Percentiles rank a stretch among this genome's conserved stretches.
These are phyloP conservation scores for Delphinella strobiligena DNA, from an alignment of 2,329 filamentous ascomycete genomes.

Conservation along the genomic window DNA sequence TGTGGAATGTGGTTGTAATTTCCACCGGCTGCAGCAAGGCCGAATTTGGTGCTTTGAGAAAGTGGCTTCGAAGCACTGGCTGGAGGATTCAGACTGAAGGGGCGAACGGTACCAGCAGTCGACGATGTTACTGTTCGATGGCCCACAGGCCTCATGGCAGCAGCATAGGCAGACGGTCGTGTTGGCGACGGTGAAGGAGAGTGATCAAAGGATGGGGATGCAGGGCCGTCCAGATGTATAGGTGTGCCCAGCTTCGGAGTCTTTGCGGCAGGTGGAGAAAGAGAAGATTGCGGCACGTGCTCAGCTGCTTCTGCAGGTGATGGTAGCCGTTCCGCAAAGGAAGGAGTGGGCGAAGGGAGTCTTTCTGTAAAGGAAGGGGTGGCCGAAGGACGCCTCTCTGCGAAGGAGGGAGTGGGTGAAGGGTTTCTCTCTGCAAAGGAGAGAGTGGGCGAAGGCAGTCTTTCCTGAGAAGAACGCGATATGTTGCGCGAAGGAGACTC, in stretches of 20 bases:
- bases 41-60: slow-evolving; percentile 7
- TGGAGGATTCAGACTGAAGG: slow-evolving; percentile 20
- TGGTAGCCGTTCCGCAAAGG: too few species aligned
- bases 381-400: too few species aligned
- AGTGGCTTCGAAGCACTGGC: slow-evolving; percentile 13
- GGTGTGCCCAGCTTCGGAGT: slow-evolving; percentile 1
- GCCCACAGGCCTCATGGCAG: slow-evolving; percentile 21
- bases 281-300: slow-evolving; percentile 7
- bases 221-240: slow-evolving; percentile 9
- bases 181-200: slow-evolving; percentile 14
- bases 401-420: too few species aligned
- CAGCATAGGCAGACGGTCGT: slow-evolving; percentile 18
- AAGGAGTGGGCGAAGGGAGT: too few species aligned
- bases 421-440: too few species aligned
- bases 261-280: slow-evolving; percentile 6
- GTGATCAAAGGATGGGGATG: slow-evolving; percentile 16
- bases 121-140: slow-evolving; percentile 26
- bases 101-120: slow-evolving; percentile 20
- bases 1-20: slow-evolving; percentile 64
- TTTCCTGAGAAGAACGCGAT: not conserved
- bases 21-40: slow-evolving; percentile 22
- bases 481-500: slow-evolving; percentile 8
- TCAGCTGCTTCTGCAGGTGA: too few species aligned
- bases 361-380: too few species aligned
- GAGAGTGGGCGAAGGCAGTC: not conserved